These are phyloP conservation scores for Melocanna baccifera DNA, from an alignment of 176 grass and related monocot species.

Conservation along the genomic window DNA sequence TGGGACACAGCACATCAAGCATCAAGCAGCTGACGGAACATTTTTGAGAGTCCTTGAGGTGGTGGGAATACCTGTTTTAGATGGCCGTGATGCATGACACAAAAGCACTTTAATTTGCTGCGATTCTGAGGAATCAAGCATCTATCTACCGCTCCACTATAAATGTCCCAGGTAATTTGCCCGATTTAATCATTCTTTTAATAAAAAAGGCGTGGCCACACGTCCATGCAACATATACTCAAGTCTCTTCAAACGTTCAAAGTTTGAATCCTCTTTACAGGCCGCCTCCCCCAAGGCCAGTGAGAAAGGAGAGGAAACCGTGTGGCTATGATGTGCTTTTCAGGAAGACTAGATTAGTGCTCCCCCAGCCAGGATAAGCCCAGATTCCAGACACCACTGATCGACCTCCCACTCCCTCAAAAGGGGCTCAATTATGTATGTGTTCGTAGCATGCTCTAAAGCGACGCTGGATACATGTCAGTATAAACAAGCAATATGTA, in stretches of 20 bases:
- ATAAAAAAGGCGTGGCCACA: background rate
- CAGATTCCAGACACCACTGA: conserved; percentile 14
- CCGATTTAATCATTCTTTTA: background rate
- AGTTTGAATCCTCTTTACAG: background rate
- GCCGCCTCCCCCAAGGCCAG: background rate
- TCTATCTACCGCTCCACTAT: conserved; percentile 5
- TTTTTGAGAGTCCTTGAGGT: background rate
- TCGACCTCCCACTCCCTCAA: background rate
- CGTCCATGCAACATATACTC: background rate
- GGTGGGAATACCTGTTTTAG: background rate
- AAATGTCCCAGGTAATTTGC: background rate
- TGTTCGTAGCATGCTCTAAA: background rate
- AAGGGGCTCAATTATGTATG: conserved; percentile 2
- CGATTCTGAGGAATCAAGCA: conserved; percentile 9
- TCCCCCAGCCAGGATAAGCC: background rate
- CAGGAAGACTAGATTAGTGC: background rate
- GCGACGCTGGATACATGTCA: conserved; percentile 15
- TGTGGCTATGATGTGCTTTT: conserved; percentile 15
- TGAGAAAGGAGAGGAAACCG: background rate
- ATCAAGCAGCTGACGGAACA: background rate
- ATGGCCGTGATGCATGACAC: background rate
- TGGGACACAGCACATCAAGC: background rate
- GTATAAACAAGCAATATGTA: conserved; percentile 18
- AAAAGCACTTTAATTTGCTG: background rate
- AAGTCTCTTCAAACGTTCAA: background rate